Base-by-base conservation (phyloP, 1,139 yeast species). In the Hemisphaericaspora lyxosophila region DNA sequence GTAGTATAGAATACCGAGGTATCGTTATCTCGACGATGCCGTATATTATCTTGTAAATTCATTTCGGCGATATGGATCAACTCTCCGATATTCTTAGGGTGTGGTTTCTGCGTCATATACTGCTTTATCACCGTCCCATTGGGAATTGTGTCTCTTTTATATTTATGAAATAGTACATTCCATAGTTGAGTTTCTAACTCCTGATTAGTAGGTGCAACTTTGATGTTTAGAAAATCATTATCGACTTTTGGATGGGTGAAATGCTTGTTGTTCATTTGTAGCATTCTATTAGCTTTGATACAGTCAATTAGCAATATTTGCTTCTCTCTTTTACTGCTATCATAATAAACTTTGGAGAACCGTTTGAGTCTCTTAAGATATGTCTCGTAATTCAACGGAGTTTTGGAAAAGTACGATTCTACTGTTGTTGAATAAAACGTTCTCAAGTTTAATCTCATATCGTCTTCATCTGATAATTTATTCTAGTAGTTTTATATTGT, bases 321-420 rank as follows among this genome's bases (percentile, higher is more conserved):
- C n/a, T 42, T 31, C 2, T 39, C 23, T n/a, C 24, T 3, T n/a
- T 39, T 25, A 8, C 30, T 23, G 3, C 29, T 11, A 6, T 13
- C 4, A 4, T 33, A 7, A 19, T 29, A 34, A 11, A 38, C 5
- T 16, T 30, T 24, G 5, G 41, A 26, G 26, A 53, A 51, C 19
- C 35, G 25, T 4, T 38, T 39, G 13, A 60, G 26, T 32, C 68
- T 42, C 9, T 47, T 44, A 6, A 36, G 31, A 37, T 53, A 62
- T 9, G 60, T 54, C 38, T 62, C 67, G 41, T 51, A 51, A 41
- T 60, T 65, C 25, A 63, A 48, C 2, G 69, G 68, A 2, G 36
- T 31, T 17, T 49, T 42, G 7, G 57, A 44, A 41, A 60, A 58
- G 31, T 33, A 46, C 13, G 38, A 32, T 11, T 3, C 2, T 28